A percentile compares a stretch with the other conserved stretches of the same genome.
phyloP scores from a whole-genome alignment of 1,284 basidiomycete genomes.

The Xerocomus amazonicus region DNA sequence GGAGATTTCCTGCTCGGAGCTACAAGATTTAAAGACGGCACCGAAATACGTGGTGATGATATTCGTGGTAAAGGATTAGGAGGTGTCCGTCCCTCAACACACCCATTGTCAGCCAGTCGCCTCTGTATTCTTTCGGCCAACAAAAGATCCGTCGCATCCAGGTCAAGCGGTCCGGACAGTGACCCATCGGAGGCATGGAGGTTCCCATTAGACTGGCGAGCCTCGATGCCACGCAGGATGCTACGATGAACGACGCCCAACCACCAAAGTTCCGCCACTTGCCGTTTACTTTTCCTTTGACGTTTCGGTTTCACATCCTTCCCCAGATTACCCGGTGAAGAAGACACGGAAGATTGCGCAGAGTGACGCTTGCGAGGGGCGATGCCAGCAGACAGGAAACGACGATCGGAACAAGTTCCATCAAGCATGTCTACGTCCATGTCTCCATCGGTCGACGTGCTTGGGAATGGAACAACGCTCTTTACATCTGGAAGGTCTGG shows the following conservation, averaged over 20 bases:
- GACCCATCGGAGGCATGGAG: not conserved
- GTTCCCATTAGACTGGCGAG: slow-evolving; percentile 7
- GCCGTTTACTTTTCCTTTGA: slow-evolving; percentile 35
- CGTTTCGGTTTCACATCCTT: slow-evolving; percentile 28
- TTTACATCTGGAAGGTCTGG: slow-evolving; percentile 29
- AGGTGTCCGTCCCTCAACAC: slow-evolving; percentile 15
- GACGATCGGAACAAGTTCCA: slow-evolving; percentile 14
- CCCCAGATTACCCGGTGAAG: slow-evolving; percentile 9
- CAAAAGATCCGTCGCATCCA: slow-evolving; percentile 22
- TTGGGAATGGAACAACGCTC: slow-evolving; percentile 33
- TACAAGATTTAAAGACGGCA: slow-evolving; percentile 19
- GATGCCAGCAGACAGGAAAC: not conserved
- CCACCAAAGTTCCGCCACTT: slow-evolving; percentile 39
- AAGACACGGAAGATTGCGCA: slow-evolving; percentile 25
- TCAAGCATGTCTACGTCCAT: slow-evolving; percentile 32
- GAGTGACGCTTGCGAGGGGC: slow-evolving; percentile 32
- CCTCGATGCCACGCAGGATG: slow-evolving; percentile 29
- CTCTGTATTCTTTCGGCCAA: slow-evolving; percentile 21
- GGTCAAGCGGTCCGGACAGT: not conserved
- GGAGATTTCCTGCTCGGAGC: slow-evolving; percentile 8
- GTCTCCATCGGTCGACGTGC: slow-evolving; percentile 12
- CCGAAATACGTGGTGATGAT: slow-evolving; percentile 25
- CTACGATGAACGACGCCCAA: slow-evolving; percentile 40
- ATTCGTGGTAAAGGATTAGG: slow-evolving; percentile 23
- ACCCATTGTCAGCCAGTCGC: slow-evolving; percentile 23